A percentile compares a stretch with the other conserved stretches of the same genome.
phyloP scores from a whole-genome alignment of 495 filamentous ascomycete species.

The Bathelium albidoporum region DNA sequence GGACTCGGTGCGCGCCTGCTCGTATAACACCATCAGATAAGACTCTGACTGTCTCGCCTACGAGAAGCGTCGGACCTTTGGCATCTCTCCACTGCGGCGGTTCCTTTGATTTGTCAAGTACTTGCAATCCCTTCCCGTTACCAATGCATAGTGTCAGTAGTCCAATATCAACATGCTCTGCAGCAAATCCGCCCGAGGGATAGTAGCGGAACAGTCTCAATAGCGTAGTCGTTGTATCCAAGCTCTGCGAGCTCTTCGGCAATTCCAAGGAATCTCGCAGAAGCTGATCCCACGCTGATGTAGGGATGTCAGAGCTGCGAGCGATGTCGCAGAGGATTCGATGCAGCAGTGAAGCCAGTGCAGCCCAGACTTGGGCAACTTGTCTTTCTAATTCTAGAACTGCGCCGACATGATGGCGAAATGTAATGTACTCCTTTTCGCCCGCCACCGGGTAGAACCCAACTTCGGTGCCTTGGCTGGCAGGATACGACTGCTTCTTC shows the following conservation, averaged over 20 bases:
- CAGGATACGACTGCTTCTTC: conserved; percentile 11
- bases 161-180: conserved; percentile 13
- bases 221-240: conserved; percentile 7
- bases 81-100: conserved; percentile 8
- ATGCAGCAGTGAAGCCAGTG: conserved; percentile 5
- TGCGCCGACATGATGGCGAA: conserved; percentile 5
- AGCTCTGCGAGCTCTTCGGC: neutral
- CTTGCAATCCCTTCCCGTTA: conserved; percentile 9
- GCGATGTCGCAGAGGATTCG: conserved; percentile 12
- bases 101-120: conserved; percentile 4
- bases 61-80: conserved; percentile 10
- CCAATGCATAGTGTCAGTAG: conserved; percentile 16
- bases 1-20: conserved; percentile 14
- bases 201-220: conserved; percentile 13
- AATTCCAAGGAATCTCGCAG: conserved; percentile 2
- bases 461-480: conserved; percentile 11
- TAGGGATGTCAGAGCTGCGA: conserved; percentile 3
- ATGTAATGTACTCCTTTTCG: conserved; percentile 16
- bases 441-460: conserved; percentile 12
- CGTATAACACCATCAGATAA: conserved; percentile 5
- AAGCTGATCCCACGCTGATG: conserved; percentile 9
- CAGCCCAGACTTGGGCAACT: conserved; percentile 5
- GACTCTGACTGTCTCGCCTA: conserved; percentile 8
- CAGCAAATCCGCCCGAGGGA: conserved; percentile 9
- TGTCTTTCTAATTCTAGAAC: neutral